Evolutionary conservation across 1,284 basidiomycete species (phyloP).

Genomic region (Microbotryum lychnidis-dioicae): DNA sequence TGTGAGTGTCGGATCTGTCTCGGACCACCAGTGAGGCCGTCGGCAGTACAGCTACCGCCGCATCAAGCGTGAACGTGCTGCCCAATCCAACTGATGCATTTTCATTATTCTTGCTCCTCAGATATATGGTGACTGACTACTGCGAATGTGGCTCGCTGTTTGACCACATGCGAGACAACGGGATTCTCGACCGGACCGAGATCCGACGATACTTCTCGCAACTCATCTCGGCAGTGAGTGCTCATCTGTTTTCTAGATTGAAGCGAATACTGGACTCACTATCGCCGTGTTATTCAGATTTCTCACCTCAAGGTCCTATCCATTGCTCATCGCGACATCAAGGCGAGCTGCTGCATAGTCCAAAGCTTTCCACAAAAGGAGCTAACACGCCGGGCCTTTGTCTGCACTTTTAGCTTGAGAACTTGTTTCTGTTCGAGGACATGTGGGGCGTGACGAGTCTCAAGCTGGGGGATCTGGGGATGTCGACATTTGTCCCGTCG

Average conservation of each 20-base stretch:
- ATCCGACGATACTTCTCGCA: slow-evolving; percentile 39
- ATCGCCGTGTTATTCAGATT: background rate
- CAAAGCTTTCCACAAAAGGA: background rate
- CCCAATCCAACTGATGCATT: background rate
- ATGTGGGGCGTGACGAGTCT: slow-evolving; percentile 24
- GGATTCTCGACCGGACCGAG: slow-evolving; percentile 30
- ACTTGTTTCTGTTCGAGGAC: slow-evolving; percentile 37
- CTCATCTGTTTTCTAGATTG: background rate
- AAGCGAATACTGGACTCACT: too few relatives aligned
- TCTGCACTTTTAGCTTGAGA: slow-evolving; percentile 34
- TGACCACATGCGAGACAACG: slow-evolving; percentile 38
- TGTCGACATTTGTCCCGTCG: slow-evolving; percentile 39
- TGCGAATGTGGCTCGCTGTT: slow-evolving; percentile 41
- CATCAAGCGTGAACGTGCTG: too few relatives aligned
- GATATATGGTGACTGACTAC: slow-evolving; percentile 40
- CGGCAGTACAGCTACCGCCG: background rate
- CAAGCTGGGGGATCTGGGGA: slow-evolving; percentile 42
- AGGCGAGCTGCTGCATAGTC: background rate
- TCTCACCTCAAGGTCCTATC: background rate
- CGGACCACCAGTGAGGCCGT: too few relatives aligned
- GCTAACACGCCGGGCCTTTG: slow-evolving; percentile 10
- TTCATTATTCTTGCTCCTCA: slow-evolving; percentile 2
- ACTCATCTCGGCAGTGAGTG: slow-evolving; percentile 40
- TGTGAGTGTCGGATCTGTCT: slow-evolving; percentile 16
- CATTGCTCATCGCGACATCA: slow-evolving; percentile 41